Evolutionary conservation across 208 protist species (phyloP).

Genomic region (Leishmania lainsoni): DNA sequence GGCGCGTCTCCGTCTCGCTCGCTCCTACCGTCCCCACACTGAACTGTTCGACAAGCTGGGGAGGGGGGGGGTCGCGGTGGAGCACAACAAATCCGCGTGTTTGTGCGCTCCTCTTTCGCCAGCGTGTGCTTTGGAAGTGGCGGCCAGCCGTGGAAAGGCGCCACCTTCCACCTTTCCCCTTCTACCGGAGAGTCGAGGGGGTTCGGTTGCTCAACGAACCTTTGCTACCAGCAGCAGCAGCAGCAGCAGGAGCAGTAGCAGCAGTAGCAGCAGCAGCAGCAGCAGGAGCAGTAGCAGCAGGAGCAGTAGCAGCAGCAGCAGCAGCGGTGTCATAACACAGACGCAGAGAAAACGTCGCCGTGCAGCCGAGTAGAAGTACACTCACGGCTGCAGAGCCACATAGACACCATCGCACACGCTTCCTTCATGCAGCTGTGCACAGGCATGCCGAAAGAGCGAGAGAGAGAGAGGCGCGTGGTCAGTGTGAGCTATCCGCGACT

Average conservation of each 20-base stretch:
- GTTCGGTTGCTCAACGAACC: background rate
- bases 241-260: background rate
- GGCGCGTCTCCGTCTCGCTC: background rate
- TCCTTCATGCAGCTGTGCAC: background rate
- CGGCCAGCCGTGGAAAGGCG: background rate
- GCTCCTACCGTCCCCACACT: background rate
- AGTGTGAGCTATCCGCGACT: background rate
- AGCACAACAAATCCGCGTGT: background rate
- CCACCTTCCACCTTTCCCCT: background rate
- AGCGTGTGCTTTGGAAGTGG: background rate
- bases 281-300: background rate
- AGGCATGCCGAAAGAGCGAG: background rate
- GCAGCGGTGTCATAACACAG: background rate
- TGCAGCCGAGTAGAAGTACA: background rate
- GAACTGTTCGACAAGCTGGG: background rate
- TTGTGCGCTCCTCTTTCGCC: background rate
- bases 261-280: background rate
- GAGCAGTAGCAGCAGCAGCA: background rate
- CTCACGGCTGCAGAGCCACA: background rate
- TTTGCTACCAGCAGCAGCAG: background rate
- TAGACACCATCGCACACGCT: background rate
- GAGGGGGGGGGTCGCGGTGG: background rate
- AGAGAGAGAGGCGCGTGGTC: background rate
- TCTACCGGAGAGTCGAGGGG: too few species aligned
- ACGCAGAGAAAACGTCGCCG: background rate